These are phyloP conservation scores for Didymella lethalis DNA, from an alignment of 2,329 filamentous ascomycete species.

Conservation along the genomic window DNA sequence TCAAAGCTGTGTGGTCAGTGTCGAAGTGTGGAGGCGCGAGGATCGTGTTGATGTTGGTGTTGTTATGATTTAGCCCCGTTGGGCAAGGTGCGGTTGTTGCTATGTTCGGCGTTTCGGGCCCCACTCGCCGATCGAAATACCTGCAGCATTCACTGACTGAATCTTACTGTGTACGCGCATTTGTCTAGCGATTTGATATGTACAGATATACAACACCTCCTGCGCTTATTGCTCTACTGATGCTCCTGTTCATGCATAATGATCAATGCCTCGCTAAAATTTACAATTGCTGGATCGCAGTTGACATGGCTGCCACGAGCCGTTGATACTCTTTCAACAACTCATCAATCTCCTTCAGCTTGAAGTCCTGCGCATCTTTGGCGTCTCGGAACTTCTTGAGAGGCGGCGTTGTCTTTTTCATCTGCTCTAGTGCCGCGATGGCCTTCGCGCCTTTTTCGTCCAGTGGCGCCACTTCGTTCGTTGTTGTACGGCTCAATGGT, in stretches of 20 bases:
- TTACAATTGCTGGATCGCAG: conserved; percentile 49
- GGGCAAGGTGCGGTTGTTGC: conserved; percentile 14
- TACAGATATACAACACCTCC: conserved; percentile 1
- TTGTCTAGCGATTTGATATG: neutral
- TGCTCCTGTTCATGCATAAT: conserved; percentile 1
- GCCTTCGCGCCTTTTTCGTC: conserved; percentile 51
- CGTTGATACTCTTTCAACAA: conserved; percentile 54
- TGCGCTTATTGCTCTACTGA: conserved; percentile 1
- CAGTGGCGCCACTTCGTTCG: conserved; percentile 31
- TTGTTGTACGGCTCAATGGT: conserved; percentile 27
- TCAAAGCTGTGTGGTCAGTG: conserved; percentile 28
- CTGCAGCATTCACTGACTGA: neutral
- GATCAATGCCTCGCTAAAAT: conserved; percentile 1
- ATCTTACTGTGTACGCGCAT: neutral
- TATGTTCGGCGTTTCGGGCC: conserved; percentile 7
- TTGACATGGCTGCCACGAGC: conserved; percentile 54
- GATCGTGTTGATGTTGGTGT: conserved; percentile 19
- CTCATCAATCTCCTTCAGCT: conserved; percentile 59
- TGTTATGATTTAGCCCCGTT: conserved; percentile 12
- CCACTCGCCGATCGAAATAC: conserved; percentile 10
- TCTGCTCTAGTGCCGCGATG: conserved; percentile 54
- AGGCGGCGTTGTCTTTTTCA: conserved; percentile 57
- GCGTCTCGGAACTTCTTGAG: conserved; percentile 58
- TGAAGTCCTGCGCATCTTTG: conserved; percentile 56
- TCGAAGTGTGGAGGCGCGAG: conserved; percentile 22